Percentiles rank a stretch among this genome's conserved stretches.
These are phyloP conservation scores for Taiwanofungus camphoratus DNA, from an alignment of 1,284 basidiomycete species.

Conservation along the genomic window DNA sequence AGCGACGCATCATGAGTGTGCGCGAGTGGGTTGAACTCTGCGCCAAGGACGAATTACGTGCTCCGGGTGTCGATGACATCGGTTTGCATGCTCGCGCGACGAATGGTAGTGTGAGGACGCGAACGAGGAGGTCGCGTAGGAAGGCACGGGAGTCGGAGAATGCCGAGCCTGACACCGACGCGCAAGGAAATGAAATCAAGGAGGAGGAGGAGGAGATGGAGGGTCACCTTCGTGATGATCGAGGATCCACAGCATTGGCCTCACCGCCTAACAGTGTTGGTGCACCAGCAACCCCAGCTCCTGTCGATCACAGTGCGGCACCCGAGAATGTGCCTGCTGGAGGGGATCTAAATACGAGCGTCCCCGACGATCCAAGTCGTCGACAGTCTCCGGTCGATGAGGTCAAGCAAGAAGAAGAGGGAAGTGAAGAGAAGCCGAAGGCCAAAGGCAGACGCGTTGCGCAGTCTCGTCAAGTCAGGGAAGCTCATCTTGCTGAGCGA, in stretches of 20 bases:
- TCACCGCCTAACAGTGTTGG: conserved; percentile 19
- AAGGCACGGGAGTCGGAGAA: conserved; percentile 28
- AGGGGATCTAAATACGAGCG: background rate
- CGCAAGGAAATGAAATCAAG: conserved; percentile 28
- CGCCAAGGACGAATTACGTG: conserved; percentile 57
- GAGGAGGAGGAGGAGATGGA: conserved; percentile 31
- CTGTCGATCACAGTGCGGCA: background rate
- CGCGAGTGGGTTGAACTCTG: conserved; percentile 88
- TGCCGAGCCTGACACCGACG: conserved; percentile 30
- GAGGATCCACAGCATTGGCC: conserved; percentile 14
- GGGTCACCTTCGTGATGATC: conserved; percentile 10
- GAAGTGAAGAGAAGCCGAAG: conserved; percentile 33
- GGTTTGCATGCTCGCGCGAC: conserved; percentile 46
- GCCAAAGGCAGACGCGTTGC: conserved; percentile 37
- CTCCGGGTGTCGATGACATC: conserved; percentile 65
- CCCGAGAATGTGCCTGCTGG: background rate
- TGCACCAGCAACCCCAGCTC: background rate
- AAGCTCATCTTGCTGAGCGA: conserved; percentile 48
- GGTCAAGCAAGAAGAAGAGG: conserved; percentile 28
- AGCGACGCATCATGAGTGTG: conserved; percentile 75
- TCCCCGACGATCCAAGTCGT: background rate
- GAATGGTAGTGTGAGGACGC: conserved; percentile 19
- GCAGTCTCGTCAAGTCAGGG: conserved; percentile 44
- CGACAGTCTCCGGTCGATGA: conserved; percentile 17
- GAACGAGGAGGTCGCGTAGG: conserved; percentile 22